phyloP scores from a whole-genome alignment of 352 stramenopile genomes.

The Phytopythium oedochilum region DNA sequence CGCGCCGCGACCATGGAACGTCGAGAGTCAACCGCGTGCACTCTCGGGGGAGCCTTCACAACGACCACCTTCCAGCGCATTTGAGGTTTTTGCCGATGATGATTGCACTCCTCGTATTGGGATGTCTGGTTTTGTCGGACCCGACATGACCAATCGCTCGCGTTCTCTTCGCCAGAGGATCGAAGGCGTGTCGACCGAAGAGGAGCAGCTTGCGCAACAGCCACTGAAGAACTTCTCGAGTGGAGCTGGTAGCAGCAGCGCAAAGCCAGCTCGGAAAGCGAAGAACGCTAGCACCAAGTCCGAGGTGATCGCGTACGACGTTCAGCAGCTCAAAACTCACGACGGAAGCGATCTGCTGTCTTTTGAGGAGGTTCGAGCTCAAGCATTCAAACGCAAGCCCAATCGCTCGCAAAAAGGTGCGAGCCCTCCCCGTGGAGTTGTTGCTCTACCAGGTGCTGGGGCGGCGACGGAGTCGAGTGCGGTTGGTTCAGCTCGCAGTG shows the following conservation, averaged over 20 bases:
- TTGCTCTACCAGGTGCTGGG: background rate
- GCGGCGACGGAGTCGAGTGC: background rate
- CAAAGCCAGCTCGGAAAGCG: background rate
- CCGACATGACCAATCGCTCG: constrained; percentile 41
- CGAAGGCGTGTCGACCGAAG: constrained; percentile 62
- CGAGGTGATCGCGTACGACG: constrained; percentile 41
- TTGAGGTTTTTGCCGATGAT: constrained; percentile 81
- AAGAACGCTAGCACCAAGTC: constrained; percentile 4
- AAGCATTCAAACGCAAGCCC: constrained; percentile 12
- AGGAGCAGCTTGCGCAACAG: constrained; percentile 68
- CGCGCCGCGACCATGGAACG: constrained; percentile 45
- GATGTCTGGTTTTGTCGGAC: constrained; percentile 16
- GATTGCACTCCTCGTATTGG: constrained; percentile 35
- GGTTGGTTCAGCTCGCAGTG: background rate
- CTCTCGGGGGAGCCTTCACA: background rate
- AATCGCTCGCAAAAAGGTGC: background rate
- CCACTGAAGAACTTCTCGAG: constrained; percentile 73
- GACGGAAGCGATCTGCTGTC: constrained; percentile 44
- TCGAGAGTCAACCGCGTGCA: background rate
- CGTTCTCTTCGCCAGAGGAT: constrained; percentile 68
- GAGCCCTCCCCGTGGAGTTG: constrained; percentile 2
- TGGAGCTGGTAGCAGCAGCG: constrained; percentile 6
- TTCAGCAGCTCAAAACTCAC: constrained; percentile 28
- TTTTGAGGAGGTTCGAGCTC: constrained; percentile 80
- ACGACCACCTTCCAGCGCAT: constrained; percentile 9